Conservation (phyloP, 768 basidiomycete genomes). For the Solioccasus polychromus region DNA sequence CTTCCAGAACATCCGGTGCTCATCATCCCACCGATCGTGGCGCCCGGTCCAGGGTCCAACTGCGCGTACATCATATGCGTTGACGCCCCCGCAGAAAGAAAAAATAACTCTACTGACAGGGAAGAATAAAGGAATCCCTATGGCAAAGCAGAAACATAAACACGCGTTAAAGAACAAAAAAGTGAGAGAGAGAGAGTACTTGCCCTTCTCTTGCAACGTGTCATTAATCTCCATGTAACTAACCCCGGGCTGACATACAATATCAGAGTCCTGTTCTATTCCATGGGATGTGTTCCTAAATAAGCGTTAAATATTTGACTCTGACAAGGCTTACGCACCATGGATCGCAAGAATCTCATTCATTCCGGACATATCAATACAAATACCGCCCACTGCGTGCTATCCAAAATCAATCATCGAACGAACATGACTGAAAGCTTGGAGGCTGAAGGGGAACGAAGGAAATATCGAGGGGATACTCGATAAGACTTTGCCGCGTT, state of each 20-base stretch:
- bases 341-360: conserved; percentile 73
- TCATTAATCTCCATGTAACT: conserved; percentile 74
- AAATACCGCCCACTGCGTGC: conserved; percentile 58
- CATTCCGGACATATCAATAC: conserved; percentile 78
- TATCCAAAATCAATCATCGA: conserved; percentile 7
- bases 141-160: not conserved
- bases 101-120: conserved; percentile 46
- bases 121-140: conserved; percentile 79
- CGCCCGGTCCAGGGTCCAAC: conserved; percentile 77
- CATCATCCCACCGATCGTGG: conserved; percentile 84
- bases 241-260: conserved; percentile 72
- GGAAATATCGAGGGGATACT: too few species aligned
- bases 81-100: too few species aligned
- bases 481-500: too few species aligned
- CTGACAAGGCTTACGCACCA: conserved; percentile 41
- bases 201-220: conserved; percentile 57
- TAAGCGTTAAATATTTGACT: too few species aligned
- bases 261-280: conserved; percentile 64
- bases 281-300: not conserved
- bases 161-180: not conserved
- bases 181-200: too few species aligned
- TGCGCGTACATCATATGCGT: conserved; percentile 27
- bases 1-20: conserved; percentile 88
- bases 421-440: too few species aligned
- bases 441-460: too few species aligned